Conservation (phyloP, 495 filamentous ascomycete genomes). For the Hyphodiscus hymeniophilus region DNA sequence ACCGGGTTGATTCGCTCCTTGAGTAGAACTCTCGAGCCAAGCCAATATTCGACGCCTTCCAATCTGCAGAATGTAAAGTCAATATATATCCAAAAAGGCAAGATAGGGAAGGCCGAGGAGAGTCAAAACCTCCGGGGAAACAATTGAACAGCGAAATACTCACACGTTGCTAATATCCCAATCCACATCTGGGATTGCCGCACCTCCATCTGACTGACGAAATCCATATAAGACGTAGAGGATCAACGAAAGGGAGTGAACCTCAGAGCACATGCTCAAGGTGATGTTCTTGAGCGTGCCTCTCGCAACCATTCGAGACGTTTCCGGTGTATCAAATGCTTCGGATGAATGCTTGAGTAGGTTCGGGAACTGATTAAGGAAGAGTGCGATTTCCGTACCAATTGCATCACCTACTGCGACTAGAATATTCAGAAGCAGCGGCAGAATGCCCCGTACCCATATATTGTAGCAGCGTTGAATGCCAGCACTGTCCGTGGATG, state of each 20-base stretch:
- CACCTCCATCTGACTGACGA: slow-evolving; percentile 50
- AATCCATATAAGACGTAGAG: slow-evolving; percentile 54
- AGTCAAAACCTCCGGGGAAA: no score
- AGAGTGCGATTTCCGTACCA: slow-evolving; percentile 74
- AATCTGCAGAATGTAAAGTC: no score
- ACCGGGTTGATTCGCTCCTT: slow-evolving; percentile 63
- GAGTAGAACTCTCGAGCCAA: slow-evolving; percentile 52
- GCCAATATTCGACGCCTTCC: slow-evolving; percentile 72
- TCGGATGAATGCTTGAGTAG: slow-evolving; percentile 57
- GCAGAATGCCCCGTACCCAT: slow-evolving; percentile 82
- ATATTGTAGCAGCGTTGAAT: slow-evolving; percentile 63
- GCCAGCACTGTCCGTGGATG: slow-evolving; percentile 48
- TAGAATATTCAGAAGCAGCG: slow-evolving; percentile 84
- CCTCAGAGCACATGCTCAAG: slow-evolving; percentile 62
- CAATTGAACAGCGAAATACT: no score
- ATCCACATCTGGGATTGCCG: slow-evolving; percentile 54
- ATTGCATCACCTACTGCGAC: slow-evolving; percentile 67
- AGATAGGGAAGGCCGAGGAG: no score
- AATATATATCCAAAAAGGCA: no score
- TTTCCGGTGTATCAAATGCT: slow-evolving; percentile 46
- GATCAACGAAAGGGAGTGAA: slow-evolving; percentile 68
- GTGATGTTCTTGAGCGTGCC: slow-evolving; percentile 46
- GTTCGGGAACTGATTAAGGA: slow-evolving; percentile 75
- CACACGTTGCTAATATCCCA: slow-evolving; percentile 64
- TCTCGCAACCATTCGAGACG: slow-evolving; percentile 34